phyloP scores from a whole-genome alignment of 2,329 filamentous ascomycete genomes.

The Boeremia lycopersici region DNA sequence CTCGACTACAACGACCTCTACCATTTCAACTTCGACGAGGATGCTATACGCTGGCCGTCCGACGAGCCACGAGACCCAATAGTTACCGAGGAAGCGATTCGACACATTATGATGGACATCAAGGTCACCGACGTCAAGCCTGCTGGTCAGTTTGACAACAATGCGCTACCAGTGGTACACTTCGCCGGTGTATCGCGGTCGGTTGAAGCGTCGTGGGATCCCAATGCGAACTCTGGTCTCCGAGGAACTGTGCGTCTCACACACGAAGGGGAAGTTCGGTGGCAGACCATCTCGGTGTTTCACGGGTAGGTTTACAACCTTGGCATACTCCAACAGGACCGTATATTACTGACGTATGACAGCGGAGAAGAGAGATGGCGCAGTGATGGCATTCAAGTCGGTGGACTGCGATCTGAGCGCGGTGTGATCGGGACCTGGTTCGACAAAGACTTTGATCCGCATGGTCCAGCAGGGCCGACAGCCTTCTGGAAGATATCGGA shows the following conservation, averaged over 20 bases:
- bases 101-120: slow-evolving; percentile 72
- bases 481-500: slow-evolving; percentile 78
- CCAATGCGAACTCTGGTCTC: slow-evolving; percentile 70
- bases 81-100: slow-evolving; percentile 68
- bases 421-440: slow-evolving; percentile 81
- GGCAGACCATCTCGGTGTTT: slow-evolving; percentile 72
- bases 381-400: slow-evolving; percentile 77
- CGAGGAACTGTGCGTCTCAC: slow-evolving; percentile 70
- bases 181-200: slow-evolving; percentile 68
- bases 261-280: slow-evolving; percentile 72
- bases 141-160: slow-evolving; percentile 63
- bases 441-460: slow-evolving; percentile 70
- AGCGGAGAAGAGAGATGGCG: slow-evolving; percentile 73
- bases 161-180: slow-evolving; percentile 67
- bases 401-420: slow-evolving; percentile 67
- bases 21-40: slow-evolving; percentile 69
- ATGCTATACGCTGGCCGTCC: slow-evolving; percentile 45
- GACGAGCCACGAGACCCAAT: slow-evolving; percentile 58
- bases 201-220: slow-evolving; percentile 69
- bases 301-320: slow-evolving; percentile 47
- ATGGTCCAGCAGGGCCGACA: slow-evolving; percentile 75
- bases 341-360: slow-evolving; percentile 38
- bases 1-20: slow-evolving; percentile 65
- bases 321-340: neutral
- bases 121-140: slow-evolving; percentile 64